Percentiles rank a stretch among this genome's conserved stretches.
Conservation (phyloP, 306 rosid genomes). For the Benincasa hispida region DNA sequence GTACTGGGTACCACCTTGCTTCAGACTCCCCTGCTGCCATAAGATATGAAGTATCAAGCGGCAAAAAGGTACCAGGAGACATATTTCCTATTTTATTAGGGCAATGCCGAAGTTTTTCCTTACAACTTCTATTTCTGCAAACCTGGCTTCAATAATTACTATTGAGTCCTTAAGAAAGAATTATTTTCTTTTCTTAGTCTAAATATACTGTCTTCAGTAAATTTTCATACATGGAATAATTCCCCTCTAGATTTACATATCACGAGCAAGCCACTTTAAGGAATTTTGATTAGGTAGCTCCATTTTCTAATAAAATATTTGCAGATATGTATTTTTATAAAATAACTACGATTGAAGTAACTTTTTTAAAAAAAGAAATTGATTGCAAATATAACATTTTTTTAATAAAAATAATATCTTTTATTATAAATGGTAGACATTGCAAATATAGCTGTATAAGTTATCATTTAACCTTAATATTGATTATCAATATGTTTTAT, state of each 20-base stretch:
- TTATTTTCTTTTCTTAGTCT: background rate
- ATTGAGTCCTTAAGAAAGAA: background rate
- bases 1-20: slow-evolving; percentile 51
- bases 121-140: background rate
- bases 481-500: background rate
- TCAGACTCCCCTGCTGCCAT: slow-evolving; percentile 79
- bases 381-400: background rate
- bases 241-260: background rate
- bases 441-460: background rate
- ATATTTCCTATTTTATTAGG: background rate
- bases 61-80: slow-evolving; percentile 34
- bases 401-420: too few relatives aligned
- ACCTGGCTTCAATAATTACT: background rate
- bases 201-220: background rate
- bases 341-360: background rate
- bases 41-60: slow-evolving; percentile 32
- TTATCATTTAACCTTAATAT: background rate
- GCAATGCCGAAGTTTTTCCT: background rate
- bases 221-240: background rate
- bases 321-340: background rate
- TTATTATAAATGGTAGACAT: too few relatives aligned
- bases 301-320: background rate
- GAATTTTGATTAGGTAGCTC: background rate
- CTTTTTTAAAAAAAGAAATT: background rate
- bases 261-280: background rate